phyloP scores from a whole-genome alignment of 495 filamentous ascomycete species.

The Penicillium coprophilum region DNA sequence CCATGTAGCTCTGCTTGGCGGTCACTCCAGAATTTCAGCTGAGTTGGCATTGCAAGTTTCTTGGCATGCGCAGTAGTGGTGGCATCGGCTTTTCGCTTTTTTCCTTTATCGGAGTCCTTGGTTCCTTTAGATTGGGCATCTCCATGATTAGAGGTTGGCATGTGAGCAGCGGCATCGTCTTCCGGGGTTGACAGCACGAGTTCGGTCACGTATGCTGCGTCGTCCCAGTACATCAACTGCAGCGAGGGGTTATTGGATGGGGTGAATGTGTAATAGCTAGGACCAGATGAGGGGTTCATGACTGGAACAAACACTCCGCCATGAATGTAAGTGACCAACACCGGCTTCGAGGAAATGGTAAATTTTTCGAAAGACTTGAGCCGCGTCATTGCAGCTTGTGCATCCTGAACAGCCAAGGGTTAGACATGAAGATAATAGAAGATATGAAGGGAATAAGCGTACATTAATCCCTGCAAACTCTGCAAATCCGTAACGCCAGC shows the following conservation, averaged over 20 bases:
- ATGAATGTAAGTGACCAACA: conserved; percentile 77
- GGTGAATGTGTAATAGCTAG: conserved; percentile 66
- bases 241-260: conserved; percentile 68
- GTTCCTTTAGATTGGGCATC: conserved; percentile 38
- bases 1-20: conserved; percentile 83
- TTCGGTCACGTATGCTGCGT: conserved; percentile 71
- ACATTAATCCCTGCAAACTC: conserved; percentile 72
- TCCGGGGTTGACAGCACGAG: conserved; percentile 58
- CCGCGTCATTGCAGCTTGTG: conserved; percentile 71
- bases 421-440: conserved; percentile 4
- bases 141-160: conserved; percentile 35
- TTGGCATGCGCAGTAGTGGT: conserved; percentile 42
- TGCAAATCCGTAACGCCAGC: conserved; percentile 86
- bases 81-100: conserved; percentile 67
- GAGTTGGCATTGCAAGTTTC: conserved; percentile 56
- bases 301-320: conserved; percentile 84
- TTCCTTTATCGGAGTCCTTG: conserved; percentile 61
- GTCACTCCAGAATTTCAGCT: conserved; percentile 86
- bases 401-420: conserved; percentile 57
- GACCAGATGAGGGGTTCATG: conserved; percentile 54
- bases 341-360: conserved; percentile 77
- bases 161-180: conserved; percentile 29
- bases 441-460: conserved; percentile 12
- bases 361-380: conserved; percentile 77
- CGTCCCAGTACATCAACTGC: conserved; percentile 82